phyloP scores from a whole-genome alignment of 352 stramenopile genomes.

The Achlya hypogyna region DNA sequence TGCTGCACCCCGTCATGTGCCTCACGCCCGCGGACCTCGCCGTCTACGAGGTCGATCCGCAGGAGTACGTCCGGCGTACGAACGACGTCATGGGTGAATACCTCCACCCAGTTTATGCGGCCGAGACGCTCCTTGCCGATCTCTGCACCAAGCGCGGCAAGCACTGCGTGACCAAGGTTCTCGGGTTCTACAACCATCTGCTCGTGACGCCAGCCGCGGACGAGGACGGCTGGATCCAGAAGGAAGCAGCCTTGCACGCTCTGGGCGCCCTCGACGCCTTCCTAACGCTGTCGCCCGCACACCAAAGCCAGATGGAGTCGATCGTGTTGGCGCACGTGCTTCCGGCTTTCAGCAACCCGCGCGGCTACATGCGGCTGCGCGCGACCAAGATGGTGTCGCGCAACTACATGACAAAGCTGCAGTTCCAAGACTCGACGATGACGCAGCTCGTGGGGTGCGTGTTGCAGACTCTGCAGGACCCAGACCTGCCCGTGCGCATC shows the following conservation, averaged over 20 bases:
- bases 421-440: constrained; percentile 19
- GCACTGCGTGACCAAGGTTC: constrained; percentile 13
- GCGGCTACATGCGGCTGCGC: constrained; percentile 66
- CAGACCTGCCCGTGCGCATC: constrained; percentile 80
- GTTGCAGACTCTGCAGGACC: constrained; percentile 38
- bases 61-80: constrained; percentile 14
- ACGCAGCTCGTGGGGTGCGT: background rate
- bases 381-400: constrained; percentile 71
- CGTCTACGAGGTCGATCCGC: constrained; percentile 8
- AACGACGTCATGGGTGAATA: constrained; percentile 20
- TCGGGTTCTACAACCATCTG: constrained; percentile 11
- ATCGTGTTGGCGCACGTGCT: constrained; percentile 72
- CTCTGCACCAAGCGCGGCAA: constrained; percentile 20
- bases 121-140: constrained; percentile 13
- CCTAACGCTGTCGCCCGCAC: constrained; percentile 62
- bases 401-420: constrained; percentile 21
- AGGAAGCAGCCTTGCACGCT: constrained; percentile 72
- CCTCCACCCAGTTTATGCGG: constrained; percentile 12
- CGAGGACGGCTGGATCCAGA: constrained; percentile 66
- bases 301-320: constrained; percentile 52
- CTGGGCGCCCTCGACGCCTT: constrained; percentile 66
- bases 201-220: constrained; percentile 16
- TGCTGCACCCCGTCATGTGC: constrained; percentile 46
- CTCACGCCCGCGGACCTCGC: constrained; percentile 1
- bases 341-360: constrained; percentile 66